Evolutionary conservation across 148 eudicot genomes (phyloP), one percentile per base, ranked within the genome.

Genomic region (Vaccinium corymbosum): DNA sequence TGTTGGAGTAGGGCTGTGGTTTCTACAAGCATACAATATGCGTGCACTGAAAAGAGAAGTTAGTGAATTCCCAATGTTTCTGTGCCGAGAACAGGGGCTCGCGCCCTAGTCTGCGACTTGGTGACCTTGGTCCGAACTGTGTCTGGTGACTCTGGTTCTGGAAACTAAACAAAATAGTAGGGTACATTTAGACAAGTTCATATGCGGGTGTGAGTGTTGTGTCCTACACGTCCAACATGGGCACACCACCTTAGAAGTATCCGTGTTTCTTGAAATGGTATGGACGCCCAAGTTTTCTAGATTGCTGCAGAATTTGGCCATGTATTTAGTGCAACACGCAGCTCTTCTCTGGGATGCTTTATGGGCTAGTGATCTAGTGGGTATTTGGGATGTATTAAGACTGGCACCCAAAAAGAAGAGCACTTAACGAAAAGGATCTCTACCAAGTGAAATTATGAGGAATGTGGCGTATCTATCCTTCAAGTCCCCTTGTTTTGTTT

Each of bases 241-340:
- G 25, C 27, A 61, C 66, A 20, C 64, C 25, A 61, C 66, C 66
- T 61, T 20, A 61, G 25, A 61, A 61, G 66, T 61, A 9, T 61
- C 25, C 0, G 3, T 20, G 71, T 29, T 64, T 64, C 32, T 22
- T 22, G 20, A 19, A 59, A 19, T 59, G 64, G n/a, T 59, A 6
- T 19, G 22, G 64, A 19, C 10, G 22, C 64, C 22, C 22, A 6
- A 19, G 64, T 59, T 59, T 59, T 5, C 22, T 59, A 56, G 64
- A 59, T n/a, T 59, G 64, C 64, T 59, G 64, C 64, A 59, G 64
- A 59, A 59, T 19, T 59, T 59, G 64, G 64, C 64, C 64, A 59
- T 59, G n/a, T 59, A 59, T n/a, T 19, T 59, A 5, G 1, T 6
- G 64, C 22, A 17, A 10, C 64, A 17, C 22, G 22, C 22, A 17